Conservation (phyloP, 805 yeast species). For the Wickerhamiella australiensis region DNA sequence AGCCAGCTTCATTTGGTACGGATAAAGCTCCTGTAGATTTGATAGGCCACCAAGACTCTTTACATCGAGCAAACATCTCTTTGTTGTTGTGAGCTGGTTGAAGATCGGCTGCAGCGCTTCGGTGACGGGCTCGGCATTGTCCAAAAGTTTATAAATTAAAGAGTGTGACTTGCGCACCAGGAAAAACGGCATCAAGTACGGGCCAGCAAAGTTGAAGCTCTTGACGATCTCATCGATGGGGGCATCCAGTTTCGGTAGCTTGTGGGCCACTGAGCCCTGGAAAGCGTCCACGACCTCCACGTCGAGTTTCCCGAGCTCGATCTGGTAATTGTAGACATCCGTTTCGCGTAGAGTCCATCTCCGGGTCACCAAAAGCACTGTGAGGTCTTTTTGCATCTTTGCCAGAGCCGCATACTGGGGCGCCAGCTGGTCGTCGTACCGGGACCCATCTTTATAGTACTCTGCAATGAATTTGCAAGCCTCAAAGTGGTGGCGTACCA, state of each 20-base stretch:
- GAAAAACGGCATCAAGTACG: constrained; percentile 35
- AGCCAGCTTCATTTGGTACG: constrained; percentile 88
- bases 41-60: constrained; percentile 87
- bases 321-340: constrained; percentile 76
- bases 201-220: not conserved
- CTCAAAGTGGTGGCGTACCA: constrained; percentile 14
- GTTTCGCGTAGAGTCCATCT: constrained; percentile 97
- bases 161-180: constrained; percentile 84
- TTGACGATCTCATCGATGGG: not conserved
- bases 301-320: constrained; percentile 60
- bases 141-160: constrained; percentile 74
- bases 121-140: constrained; percentile 87
- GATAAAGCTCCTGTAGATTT: constrained; percentile 80
- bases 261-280: constrained; percentile 1
- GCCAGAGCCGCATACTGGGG: constrained; percentile 53
- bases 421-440: constrained; percentile 39
- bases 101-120: constrained; percentile 89
- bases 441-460: constrained; percentile 20
- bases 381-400: constrained; percentile 59
- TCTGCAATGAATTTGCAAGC: constrained; percentile 13
- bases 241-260: not conserved
- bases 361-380: constrained; percentile 75
- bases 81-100: constrained; percentile 83
- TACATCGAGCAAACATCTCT: constrained; percentile 79
- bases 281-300: not conserved